Base-by-base conservation (phyloP, 2,329 filamentous ascomycete species). In the Biscogniauxia sp. region DNA sequence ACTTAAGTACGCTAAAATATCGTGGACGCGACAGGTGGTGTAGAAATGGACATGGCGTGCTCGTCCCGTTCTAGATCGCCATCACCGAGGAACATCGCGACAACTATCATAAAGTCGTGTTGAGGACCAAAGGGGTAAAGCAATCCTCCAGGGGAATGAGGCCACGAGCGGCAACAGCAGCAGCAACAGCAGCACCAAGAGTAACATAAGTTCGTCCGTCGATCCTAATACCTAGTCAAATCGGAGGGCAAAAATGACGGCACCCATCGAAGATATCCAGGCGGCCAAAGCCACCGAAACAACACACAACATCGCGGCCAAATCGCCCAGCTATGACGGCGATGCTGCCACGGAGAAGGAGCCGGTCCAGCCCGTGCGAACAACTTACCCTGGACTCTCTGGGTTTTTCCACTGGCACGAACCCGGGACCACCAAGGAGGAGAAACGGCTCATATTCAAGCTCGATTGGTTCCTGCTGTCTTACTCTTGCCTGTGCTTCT, bases 401-500 rank as follows among this genome's bases (percentile, higher is more conserved):
- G 54, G 55, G 2, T 57, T 52, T 23, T 57, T 57, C 23, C 55
- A 57, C 28, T 57, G 55, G 55, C 55, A 57, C 55, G 55, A 57
- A 20, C 55, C 52, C 26, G 26, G 26, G 6, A 54, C 52, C 4
- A 45, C 37, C 17, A 23, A 55, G 7, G 28, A 55, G 19, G 53
- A 55, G 66, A 78, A 78, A 59, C 73, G 70, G 50, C 75, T 84
- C 9, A 74, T 82, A 19, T 73, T 77, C 57, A 61, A 64, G 37
- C 57, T 64, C 20, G 62, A 64, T 11, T 64, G 59, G 59, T 64
- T 60, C 53, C 51, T 64, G 20, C 68, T 79, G 1, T 70, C 72
- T 2, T 79, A 77, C 60, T 76, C 74, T 11, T 82, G 80, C 54
- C 64, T 83, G 2, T 77, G 75, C 23, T 82, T 77, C 59, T 82